Evolutionary conservation across 306 rosid genomes (phyloP), one percentile per base, ranked within the genome.

Genomic region (Citrullus amarus): DNA sequence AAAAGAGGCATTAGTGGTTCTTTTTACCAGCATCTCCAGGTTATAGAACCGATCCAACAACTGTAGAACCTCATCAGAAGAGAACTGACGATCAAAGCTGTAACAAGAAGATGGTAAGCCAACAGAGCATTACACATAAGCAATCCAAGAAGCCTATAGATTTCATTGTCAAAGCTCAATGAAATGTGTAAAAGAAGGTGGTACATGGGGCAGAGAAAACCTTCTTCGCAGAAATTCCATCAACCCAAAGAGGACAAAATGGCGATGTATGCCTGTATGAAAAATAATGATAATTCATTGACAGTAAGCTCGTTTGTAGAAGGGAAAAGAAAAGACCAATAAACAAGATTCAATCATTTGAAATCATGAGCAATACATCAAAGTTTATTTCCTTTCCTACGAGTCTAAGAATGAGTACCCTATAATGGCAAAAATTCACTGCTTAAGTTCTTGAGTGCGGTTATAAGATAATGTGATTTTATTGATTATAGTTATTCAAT

Each of bases 21-120:
- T 0, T 54, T 80, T 65, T 90, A 96, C 99, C 98, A 96, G 89
- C 93, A 91, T 87, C 81, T 96, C 98, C 82, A 96, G 22, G 88
- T 92, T 92, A 89, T 92, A 96, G 92, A 96, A 92, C 13, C 97
- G 96, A 87, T 92, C 97, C 81, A 96, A 82, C 91, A 96, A 81
- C 80, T 92, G 97, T 20, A 96, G 91, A 79, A 92, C 93, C 88
- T 96, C 99, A 28, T 92, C 99, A 0, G 99, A 80, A 68, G 99
- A 86, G 87, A 96, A 96, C 67, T 83, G 84, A 66, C 96, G 81
- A 81, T 85, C 96, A 80, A 94, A 94, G 82, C 98, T 94, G 89
- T 78, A 25, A 77, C 61, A 62, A 73, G 72, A 77, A 76, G 78
- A 82, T 10, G 67, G 62, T 56, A 79, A 77, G 44, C 58, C 78